Conservation (phyloP, 441 rosid genomes). For the Pelargonium hybrid region DNA sequence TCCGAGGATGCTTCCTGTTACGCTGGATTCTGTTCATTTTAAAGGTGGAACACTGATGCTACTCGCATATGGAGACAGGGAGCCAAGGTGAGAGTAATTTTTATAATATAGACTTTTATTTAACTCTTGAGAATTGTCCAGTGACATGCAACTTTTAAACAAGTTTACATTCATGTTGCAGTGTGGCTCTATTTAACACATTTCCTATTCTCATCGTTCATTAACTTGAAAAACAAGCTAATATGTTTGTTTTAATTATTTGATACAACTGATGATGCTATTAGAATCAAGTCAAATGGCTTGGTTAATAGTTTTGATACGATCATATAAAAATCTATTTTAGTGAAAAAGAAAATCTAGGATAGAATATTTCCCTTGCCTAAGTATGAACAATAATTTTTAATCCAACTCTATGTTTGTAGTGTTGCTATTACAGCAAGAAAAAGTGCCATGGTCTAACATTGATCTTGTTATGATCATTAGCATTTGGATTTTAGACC, state of each 20-base stretch:
- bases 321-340: not conserved
- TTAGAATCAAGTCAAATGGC: not conserved
- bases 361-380: not conserved
- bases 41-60: conserved; percentile 77
- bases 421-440: not conserved
- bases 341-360: not conserved
- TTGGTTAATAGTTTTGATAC: not conserved
- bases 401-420: not conserved
- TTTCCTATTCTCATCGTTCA: not conserved
- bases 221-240: not conserved
- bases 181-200: not conserved
- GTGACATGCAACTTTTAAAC: not conserved
- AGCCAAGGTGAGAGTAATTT: conserved; percentile 60
- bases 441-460: not conserved
- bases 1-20: conserved; percentile 69
- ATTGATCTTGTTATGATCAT: not conserved
- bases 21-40: conserved; percentile 88
- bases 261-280: not conserved
- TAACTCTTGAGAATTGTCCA: not conserved
- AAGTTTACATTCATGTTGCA: not conserved
- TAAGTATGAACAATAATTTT: not conserved
- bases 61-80: conserved; percentile 85
- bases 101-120: not conserved
- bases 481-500: not conserved
- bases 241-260: not conserved